Evolutionary conservation across 2,329 filamentous ascomycete species (phyloP).

Genomic region (Neonectria faginata): DNA sequence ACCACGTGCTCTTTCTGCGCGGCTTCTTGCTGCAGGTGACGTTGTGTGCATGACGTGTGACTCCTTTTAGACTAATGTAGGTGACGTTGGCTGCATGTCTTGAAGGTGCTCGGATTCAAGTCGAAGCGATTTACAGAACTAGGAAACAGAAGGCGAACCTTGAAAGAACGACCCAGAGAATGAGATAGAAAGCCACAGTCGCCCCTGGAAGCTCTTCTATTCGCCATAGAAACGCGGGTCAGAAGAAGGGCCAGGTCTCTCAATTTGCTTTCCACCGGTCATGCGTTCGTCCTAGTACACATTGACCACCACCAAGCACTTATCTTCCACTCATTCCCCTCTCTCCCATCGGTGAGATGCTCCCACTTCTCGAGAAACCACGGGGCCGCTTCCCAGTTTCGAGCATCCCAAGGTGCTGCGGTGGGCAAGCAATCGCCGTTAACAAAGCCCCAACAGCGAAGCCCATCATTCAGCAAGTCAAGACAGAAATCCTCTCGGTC

Average conservation of each 20-base stretch:
- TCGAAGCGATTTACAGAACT: not conserved
- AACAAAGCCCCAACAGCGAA: slow-evolving; percentile 16
- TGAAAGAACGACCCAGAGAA: not conserved
- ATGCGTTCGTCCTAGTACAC: slow-evolving; percentile 10
- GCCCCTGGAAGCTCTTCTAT: not conserved
- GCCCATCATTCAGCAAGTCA: slow-evolving; percentile 14
- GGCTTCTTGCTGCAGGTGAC: slow-evolving; percentile 3
- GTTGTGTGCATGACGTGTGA: slow-evolving; percentile 5
- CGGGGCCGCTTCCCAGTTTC: slow-evolving; percentile 29
- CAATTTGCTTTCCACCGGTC: not conserved
- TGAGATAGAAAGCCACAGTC: not conserved
- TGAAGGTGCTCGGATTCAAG: not conserved
- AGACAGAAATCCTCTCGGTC: slow-evolving; percentile 19
- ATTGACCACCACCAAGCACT: slow-evolving; percentile 29
- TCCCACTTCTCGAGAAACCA: slow-evolving; percentile 28
- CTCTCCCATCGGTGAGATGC: slow-evolving; percentile 16
- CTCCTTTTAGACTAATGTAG: slow-evolving; percentile 5
- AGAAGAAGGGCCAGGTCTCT: not conserved
- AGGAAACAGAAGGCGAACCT: not conserved
- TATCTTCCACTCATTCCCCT: slow-evolving; percentile 26
- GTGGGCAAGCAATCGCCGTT: slow-evolving; percentile 5
- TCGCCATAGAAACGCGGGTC: not conserved
- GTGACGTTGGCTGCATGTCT: slow-evolving; percentile 8
- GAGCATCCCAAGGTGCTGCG: slow-evolving; percentile 22
- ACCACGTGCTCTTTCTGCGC: not conserved